Conservation (phyloP, 2,329 filamentous ascomycete species). For the Ophiostoma ulmi region DNA sequence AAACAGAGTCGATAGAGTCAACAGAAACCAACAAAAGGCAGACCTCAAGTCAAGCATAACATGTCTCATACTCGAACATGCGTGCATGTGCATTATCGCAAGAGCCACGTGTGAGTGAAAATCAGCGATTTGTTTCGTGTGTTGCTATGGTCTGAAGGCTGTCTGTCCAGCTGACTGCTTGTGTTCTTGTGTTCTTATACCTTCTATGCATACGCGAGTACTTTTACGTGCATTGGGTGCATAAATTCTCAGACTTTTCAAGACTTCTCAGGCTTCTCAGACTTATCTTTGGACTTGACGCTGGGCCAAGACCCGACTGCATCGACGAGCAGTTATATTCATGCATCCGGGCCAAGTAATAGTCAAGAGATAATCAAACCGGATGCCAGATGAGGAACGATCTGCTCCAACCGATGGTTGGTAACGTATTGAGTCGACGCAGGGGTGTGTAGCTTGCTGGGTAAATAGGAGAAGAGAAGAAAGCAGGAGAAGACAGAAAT, state of each 20-base stretch:
- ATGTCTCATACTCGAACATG: conserved; percentile 3
- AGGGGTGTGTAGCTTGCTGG: neutral
- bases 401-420: conserved; percentile 9
- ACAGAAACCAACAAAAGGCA: neutral
- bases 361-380: neutral
- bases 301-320: neutral
- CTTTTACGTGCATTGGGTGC: conserved; percentile 1
- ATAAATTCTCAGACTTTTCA: neutral
- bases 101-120: conserved; percentile 4
- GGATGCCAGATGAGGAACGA: conserved; percentile 9
- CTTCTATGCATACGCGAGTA: conserved; percentile 10
- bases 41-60: neutral
- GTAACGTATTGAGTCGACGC: conserved; percentile 2
- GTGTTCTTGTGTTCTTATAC: neutral
- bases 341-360: neutral
- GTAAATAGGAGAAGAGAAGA: neutral
- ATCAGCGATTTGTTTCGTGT: neutral
- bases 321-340: neutral
- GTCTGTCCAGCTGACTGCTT: neutral
- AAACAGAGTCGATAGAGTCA: too few relatives aligned
- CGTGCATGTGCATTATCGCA: conserved; percentile 6
- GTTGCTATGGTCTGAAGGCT: neutral
- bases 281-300: neutral
- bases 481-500: neutral
- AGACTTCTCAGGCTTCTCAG: neutral